A percentile compares a stretch with the other conserved stretches of the same genome.
Evolutionary conservation across 2,329 filamentous ascomycete species (phyloP).

Genomic region (Aspergillus intermedius): DNA sequence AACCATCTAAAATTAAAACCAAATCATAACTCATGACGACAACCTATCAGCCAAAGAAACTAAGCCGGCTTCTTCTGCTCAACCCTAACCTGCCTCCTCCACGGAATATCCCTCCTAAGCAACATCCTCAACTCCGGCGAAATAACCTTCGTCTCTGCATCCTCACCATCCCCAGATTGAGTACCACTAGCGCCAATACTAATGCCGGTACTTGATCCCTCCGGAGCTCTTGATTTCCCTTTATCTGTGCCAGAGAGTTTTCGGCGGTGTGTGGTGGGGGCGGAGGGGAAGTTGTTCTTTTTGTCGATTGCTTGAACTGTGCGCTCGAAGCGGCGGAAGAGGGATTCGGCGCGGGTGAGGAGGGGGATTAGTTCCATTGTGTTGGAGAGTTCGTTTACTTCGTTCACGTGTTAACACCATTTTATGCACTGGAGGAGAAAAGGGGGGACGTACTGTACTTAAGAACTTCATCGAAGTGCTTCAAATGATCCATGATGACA

Average conservation of each 20-base stretch:
- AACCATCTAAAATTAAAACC: too few relatives aligned
- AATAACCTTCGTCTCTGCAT: background rate
- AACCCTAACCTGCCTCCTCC: too few relatives aligned
- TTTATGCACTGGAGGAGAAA: too few relatives aligned
- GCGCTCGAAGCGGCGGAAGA: constrained; percentile 82
- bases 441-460: constrained; percentile 70
- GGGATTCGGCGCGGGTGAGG: constrained; percentile 75
- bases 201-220: constrained; percentile 20
- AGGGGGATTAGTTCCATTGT: constrained; percentile 87
- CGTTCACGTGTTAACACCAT: too few relatives aligned
- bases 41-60: too few relatives aligned
- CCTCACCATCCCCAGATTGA: background rate
- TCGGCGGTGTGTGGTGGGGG: too few relatives aligned
- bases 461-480: constrained; percentile 92
- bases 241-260: too few relatives aligned
- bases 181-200: constrained; percentile 3
- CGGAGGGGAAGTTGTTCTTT: constrained; percentile 69
- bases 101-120: background rate
- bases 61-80: too few relatives aligned
- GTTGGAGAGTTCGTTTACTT: constrained; percentile 85
- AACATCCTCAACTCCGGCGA: background rate
- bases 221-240: too few relatives aligned
- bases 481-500: constrained; percentile 89
- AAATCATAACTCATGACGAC: too few relatives aligned
- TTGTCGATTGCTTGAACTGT: constrained; percentile 89